Conservation (phyloP, 805 yeast species). For the Metschnikowia bowlesiae region DNA sequence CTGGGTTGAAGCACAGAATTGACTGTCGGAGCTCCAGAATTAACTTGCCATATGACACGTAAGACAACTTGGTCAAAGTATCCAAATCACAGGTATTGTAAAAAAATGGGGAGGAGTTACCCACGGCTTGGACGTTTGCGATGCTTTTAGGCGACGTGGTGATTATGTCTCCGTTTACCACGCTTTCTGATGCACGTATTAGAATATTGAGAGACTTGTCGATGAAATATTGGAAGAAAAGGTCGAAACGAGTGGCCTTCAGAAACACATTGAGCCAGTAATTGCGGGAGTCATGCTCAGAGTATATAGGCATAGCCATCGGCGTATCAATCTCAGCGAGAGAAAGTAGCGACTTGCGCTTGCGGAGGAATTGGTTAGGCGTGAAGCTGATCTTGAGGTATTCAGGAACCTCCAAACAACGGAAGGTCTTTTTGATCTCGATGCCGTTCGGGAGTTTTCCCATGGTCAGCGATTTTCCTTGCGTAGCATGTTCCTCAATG, state of each 20-base stretch:
- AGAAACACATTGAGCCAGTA: conserved; percentile 32
- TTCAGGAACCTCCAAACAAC: neutral
- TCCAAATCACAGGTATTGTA: conserved; percentile 28
- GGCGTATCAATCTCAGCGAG: neutral
- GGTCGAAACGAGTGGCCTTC: conserved; percentile 24
- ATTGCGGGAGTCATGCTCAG: conserved; percentile 14
- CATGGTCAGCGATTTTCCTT: neutral
- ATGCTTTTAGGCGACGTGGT: conserved; percentile 4
- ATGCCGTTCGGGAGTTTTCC: neutral
- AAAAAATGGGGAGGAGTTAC: conserved; percentile 11
- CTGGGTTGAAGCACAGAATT: conserved; percentile 26
- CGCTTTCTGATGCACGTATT: conserved; percentile 15
- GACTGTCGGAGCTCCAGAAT: conserved; percentile 32
- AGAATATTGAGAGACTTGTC: conserved; percentile 34
- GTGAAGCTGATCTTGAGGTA: neutral
- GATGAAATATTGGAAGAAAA: conserved; percentile 34
- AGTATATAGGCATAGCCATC: conserved; percentile 25
- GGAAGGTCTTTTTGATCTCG: neutral
- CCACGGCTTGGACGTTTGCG: neutral
- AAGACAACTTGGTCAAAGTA: conserved; percentile 29
- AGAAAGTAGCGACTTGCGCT: neutral
- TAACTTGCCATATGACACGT: conserved; percentile 31
- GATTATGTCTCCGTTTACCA: conserved; percentile 15
- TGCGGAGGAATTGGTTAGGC: conserved; percentile 4
- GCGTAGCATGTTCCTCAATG: too few relatives aligned